Conservation (phyloP, 176 grass and related monocot genomes). For the Oryza meridionalis region DNA sequence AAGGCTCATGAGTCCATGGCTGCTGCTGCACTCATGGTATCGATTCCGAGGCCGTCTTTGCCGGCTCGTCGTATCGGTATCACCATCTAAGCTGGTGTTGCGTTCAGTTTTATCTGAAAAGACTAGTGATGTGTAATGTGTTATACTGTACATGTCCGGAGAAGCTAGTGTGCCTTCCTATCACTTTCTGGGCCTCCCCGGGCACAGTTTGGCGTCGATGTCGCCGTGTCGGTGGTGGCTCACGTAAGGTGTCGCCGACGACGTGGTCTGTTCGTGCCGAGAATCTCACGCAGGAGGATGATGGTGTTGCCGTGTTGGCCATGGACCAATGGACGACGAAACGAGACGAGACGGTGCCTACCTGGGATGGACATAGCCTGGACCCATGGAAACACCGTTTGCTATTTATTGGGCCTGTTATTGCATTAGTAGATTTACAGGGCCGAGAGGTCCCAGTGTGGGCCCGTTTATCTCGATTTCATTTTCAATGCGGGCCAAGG, state of each 20-base stretch:
- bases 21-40: slow-evolving; percentile 47
- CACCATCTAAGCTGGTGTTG: background rate
- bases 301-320: background rate
- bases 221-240: background rate
- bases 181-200: background rate
- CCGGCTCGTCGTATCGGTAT: background rate
- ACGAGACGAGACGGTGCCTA: background rate
- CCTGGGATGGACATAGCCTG: background rate
- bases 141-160: background rate
- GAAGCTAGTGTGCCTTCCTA: background rate
- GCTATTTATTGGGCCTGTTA: background rate
- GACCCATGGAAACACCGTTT: background rate
- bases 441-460: background rate
- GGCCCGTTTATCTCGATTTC: background rate
- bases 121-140: background rate
- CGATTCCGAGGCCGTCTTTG: slow-evolving; percentile 32
- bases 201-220: background rate
- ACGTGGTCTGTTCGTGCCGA: slow-evolving; percentile 43
- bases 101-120: background rate
- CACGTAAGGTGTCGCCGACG: background rate
- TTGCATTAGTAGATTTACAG: background rate
- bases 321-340: slow-evolving; percentile 3
- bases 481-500: background rate
- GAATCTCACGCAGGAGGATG: slow-evolving; percentile 23
- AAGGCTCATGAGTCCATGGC: background rate